Base-by-base conservation (phyloP, 805 yeast genomes). In the Saccharomyces eubayanus region DNA sequence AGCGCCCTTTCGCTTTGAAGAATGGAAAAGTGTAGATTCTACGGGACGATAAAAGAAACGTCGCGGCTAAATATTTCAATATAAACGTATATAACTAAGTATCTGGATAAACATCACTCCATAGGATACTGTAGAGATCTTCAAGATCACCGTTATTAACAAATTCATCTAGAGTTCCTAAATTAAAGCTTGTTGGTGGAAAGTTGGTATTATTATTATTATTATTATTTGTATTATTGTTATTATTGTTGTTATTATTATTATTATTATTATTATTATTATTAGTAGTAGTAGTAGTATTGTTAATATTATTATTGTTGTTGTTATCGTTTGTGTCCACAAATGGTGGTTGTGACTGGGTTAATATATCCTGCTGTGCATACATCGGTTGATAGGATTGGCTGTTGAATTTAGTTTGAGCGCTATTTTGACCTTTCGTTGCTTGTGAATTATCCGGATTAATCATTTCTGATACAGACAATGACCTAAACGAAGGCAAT, bases 101-200 rank as follows among this genome's bases (percentile, higher is more conserved):
- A 10, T 53, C 58, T 8, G 65, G 51, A 46, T 57, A 59, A 16
- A 59, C 27, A 51, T 66, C 70, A 50, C 64, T 63, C 71, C 71
- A 67, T 40, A 67, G 53, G 6, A 62, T 59, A 46, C 62, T 65
- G 51, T 60, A 65, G 21, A 67, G 46, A 45, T 65, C 69, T 36
- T 61, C 57, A 36, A 65, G 54, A 51, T 65, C 68, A 48, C 64
- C 66, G 47, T 62, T 62, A 41, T 60, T 59, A 28, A 67, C 56
- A 49, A 67, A 67, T 28, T 67, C 71, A 53, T 66, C 71, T 47
- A 67, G 52, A 2, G 71, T 65, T n/a, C 70, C 70, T 40, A 67
- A 46, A 51, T 65, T 62, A 51, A 57, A 65, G 20, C 53, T 48
- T 2, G 57, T 36, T 6, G 43, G 24, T 16, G 43, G 20, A 16